These are phyloP conservation scores for Lactifluus pinguis DNA, from an alignment of 768 basidiomycete species.

Conservation along the genomic window DNA sequence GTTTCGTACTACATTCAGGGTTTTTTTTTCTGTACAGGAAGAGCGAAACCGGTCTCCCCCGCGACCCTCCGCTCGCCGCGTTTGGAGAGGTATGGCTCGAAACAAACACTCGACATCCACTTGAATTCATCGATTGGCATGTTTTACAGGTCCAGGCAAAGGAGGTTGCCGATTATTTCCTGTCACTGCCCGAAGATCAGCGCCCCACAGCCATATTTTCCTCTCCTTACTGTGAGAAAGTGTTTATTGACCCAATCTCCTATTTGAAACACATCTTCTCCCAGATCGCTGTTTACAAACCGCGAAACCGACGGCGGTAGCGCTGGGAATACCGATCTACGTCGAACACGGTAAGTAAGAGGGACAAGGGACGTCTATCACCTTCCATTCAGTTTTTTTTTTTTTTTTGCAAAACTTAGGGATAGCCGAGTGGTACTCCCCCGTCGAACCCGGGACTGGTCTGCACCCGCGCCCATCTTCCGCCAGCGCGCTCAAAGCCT, in stretches of 20 bases:
- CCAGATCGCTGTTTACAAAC: constrained; percentile 87
- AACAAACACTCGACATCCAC: not conserved
- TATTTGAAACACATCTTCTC: not conserved
- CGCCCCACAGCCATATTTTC: constrained; percentile 75
- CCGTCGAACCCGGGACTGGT: constrained; percentile 54
- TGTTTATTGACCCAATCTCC: not conserved
- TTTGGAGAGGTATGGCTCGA: constrained; percentile 47
- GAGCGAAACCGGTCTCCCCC: constrained; percentile 54
- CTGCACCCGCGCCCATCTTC: constrained; percentile 66
- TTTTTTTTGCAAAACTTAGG: constrained; percentile 30
- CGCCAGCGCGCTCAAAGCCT: constrained; percentile 41
- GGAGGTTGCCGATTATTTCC: constrained; percentile 59
- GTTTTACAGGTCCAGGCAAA: constrained; percentile 52
- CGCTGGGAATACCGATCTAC: constrained; percentile 58
- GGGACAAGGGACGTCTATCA: not conserved
- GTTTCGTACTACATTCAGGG: not conserved
- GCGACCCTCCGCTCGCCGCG: constrained; percentile 66
- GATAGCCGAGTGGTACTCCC: constrained; percentile 73
- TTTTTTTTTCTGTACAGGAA: constrained; percentile 35
- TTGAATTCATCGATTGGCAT: not conserved
- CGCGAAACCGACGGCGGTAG: constrained; percentile 49
- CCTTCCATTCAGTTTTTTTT: too few species aligned
- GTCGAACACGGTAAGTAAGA: constrained; percentile 59
- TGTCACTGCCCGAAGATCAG: constrained; percentile 52
- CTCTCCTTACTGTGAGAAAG: constrained; percentile 67